A percentile compares a stretch with the other conserved stretches of the same genome.
Conservation (phyloP, 176 grass and related monocot genomes). For the Cocos nucifera region DNA sequence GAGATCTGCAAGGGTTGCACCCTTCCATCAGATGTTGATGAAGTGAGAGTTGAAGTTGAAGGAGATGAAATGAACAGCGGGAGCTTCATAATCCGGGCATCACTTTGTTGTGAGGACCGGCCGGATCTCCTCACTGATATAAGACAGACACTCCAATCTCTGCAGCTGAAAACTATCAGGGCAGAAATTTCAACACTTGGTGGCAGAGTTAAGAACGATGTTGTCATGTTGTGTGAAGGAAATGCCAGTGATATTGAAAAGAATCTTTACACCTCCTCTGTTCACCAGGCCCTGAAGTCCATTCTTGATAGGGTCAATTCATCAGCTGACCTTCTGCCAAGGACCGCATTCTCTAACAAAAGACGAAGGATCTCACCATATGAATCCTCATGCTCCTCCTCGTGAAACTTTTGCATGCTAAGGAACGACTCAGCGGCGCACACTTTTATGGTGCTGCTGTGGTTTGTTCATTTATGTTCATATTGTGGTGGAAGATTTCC, state of each 20-base stretch:
- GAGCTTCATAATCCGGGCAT: conserved; percentile 35
- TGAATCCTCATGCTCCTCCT: conserved; percentile 71
- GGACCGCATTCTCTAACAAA: conserved; percentile 51
- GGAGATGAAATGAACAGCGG: background rate
- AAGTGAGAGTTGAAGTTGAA: conserved; percentile 47
- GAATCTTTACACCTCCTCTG: conserved; percentile 20
- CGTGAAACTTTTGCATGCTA: conserved; percentile 18
- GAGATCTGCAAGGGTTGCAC: conserved; percentile 32
- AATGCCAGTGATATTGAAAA: conserved; percentile 4
- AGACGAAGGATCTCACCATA: conserved; percentile 43
- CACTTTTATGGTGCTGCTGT: no score
- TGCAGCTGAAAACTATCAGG: conserved; percentile 38
- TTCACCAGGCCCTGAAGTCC: conserved; percentile 51
- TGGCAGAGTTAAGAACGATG: conserved; percentile 48
- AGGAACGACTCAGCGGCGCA: no score
- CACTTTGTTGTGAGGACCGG: conserved; percentile 71
- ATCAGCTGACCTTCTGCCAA: conserved; percentile 41
- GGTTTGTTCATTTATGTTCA: no score
- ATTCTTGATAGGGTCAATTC: conserved; percentile 43
- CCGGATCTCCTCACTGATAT: conserved; percentile 56
- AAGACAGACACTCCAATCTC: conserved; percentile 34
- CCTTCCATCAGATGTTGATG: conserved; percentile 66
- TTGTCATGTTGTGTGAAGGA: conserved; percentile 29
- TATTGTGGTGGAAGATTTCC: no score
- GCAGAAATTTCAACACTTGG: conserved; percentile 72